phyloP scores from a whole-genome alignment of 768 basidiomycete genomes.

The Fistulinella prunicolor region DNA sequence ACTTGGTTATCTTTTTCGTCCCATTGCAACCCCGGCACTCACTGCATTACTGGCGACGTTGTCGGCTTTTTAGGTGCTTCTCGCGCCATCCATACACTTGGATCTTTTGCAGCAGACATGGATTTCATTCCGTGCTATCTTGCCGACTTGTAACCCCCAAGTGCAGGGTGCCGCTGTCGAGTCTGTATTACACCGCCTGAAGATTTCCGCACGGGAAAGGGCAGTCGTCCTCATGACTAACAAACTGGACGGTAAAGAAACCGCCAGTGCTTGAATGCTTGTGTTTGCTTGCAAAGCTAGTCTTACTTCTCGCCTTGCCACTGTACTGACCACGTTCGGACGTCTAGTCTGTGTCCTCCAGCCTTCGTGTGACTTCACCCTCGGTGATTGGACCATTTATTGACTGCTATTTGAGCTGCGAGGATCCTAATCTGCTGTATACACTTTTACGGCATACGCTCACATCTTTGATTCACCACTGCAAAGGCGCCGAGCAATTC shows the following conservation, averaged over 20 bases:
- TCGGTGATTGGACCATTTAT: conserved; percentile 62
- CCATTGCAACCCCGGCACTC: conserved; percentile 58
- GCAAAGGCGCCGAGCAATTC: conserved; percentile 67
- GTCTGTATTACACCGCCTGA: conserved; percentile 67
- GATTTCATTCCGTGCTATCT: conserved; percentile 44
- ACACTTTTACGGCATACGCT: conserved; percentile 67
- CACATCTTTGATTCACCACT: conserved; percentile 83
- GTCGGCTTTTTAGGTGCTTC: conserved; percentile 69
- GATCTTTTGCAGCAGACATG: conserved; percentile 61
- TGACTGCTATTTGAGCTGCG: conserved; percentile 46
- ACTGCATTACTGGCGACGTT: conserved; percentile 66
- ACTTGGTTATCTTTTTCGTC: conserved; percentile 52
- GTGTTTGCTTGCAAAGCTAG: conserved; percentile 77
- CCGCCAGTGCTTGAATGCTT: conserved; percentile 69
- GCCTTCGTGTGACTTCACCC: conserved; percentile 71
- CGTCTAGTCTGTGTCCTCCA: conserved; percentile 72
- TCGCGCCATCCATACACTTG: conserved; percentile 57
- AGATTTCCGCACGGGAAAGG: conserved; percentile 52
- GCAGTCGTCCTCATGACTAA: conserved; percentile 55
- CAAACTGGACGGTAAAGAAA: conserved; percentile 50
- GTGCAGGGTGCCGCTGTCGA: conserved; percentile 78
- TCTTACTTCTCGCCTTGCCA: conserved; percentile 2
- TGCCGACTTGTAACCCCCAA: conserved; percentile 64
- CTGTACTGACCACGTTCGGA: not conserved
- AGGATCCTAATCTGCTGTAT: conserved; percentile 41